Evolutionary conservation across 257 asterid genomes (phyloP), one percentile per base, ranked within the genome.

Genomic region (Hygrophila difformis): DNA sequence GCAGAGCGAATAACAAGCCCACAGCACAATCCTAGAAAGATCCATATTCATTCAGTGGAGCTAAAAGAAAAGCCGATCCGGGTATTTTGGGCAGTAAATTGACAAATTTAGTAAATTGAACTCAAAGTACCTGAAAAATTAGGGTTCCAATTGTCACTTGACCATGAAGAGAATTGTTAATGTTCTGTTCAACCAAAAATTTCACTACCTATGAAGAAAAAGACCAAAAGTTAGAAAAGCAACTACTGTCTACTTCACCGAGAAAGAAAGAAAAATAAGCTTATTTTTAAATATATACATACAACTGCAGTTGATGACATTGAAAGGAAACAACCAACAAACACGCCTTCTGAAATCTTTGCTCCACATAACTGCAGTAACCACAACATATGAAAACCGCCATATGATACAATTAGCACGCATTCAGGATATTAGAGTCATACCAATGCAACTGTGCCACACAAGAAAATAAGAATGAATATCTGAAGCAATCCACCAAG

Each of bases 221-320:
- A 61, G 65, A 35, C 59, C 58, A 19, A 53, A 44, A 13, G 39
- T 59, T 22, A 51, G 55, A 29, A 56, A 14, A 26, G 18, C 33
- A 40, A 20, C 21, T 45, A 23, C 26, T 40, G n/a, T n/a, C n/a
- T n/a, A n/a, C n/a, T n/a, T n/a, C n/a, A n/a, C n/a, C n/a, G n/a
- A n/a, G n/a, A n/a, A n/a, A n/a, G n/a, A n/a, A n/a, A n/a, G n/a
- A n/a, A n/a, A n/a, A n/a, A n/a, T n/a, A n/a, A n/a, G n/a, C n/a
- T n/a, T n/a, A n/a, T n/a, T n/a, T n/a, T n/a, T n/a, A n/a, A n/a
- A n/a, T n/a, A n/a, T 56, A 26, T n/a, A 59, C 15, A 18, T 72
- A 88, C 97, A 84, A 88, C 76, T 56, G 95, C 97, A 16, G 97
- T 88, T 55, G 97, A 88, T 28, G 97, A 88, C 97, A 88, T 84